Conservation (phyloP, 495 filamentous ascomycete species). For the Pyrenopolyporus hunteri region DNA sequence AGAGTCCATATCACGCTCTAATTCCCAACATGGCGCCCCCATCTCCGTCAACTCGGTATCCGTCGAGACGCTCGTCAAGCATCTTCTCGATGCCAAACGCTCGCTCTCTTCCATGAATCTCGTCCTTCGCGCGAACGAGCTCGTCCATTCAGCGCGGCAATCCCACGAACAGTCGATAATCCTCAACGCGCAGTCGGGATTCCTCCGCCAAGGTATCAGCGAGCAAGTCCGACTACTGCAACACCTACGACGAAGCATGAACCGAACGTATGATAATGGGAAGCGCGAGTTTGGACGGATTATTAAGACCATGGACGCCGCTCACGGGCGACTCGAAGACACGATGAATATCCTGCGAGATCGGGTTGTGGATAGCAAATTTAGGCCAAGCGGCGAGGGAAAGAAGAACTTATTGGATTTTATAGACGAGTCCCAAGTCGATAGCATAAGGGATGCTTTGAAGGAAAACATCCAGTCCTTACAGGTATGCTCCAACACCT, state of each 20-base stretch:
- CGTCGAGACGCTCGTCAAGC: slow-evolving; percentile 76
- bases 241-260: slow-evolving; percentile 66
- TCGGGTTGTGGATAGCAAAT: slow-evolving; percentile 74
- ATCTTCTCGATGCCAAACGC: slow-evolving; percentile 88
- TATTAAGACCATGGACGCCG: slow-evolving; percentile 73
- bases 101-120: slow-evolving; percentile 85
- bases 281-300: slow-evolving; percentile 60
- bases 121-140: slow-evolving; percentile 85
- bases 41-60: slow-evolving; percentile 44
- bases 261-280: slow-evolving; percentile 55
- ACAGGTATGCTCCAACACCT: slow-evolving; percentile 41
- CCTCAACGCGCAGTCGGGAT: slow-evolving; percentile 76
- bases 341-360: slow-evolving; percentile 73
- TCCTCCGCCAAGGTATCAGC: slow-evolving; percentile 72
- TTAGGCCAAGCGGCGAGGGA: slow-evolving; percentile 71
- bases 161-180: slow-evolving; percentile 82
- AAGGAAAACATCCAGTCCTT: slow-evolving; percentile 67
- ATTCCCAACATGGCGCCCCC: slow-evolving; percentile 26
- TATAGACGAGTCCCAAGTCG: slow-evolving; percentile 81
- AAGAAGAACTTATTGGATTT: slow-evolving; percentile 83
- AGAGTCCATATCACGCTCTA: slow-evolving; percentile 30
- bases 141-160: slow-evolving; percentile 76
- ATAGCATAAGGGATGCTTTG: slow-evolving; percentile 67
- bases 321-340: slow-evolving; percentile 70
- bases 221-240: slow-evolving; percentile 74